Base-by-base conservation (phyloP, 169 alveolate species). In the Cryptosporidium canis region DNA sequence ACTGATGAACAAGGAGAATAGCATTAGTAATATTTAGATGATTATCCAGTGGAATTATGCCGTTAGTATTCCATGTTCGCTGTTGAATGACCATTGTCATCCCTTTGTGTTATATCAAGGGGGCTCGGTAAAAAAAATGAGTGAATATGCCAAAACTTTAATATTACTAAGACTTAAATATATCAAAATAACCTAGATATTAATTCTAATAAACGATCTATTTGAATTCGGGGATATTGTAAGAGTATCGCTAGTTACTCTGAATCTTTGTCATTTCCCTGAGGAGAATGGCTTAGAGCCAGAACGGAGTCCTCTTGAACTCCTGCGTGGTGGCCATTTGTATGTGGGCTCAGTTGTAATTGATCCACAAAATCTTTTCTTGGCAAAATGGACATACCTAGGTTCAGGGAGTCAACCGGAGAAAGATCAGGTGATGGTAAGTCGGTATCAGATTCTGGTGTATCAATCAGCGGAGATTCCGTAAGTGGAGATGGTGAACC, bases 131-230 rank as follows among this genome's bases (percentile, higher is more conserved):
- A 7, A 11, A 51, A 48, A 51, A 51, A 6, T 3, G 3, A 51
- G 5, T 1, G 11, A n/a, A 51, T 48, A 51, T 7, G 24, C 8
- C 12, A 14, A 51, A 51, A n/a, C n/a, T n/a, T 0, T 51, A 51
- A 21, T 51, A 51, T 21, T 51, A 27, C 24, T 51, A 51, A 51
- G 63, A 51, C 45, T 61, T 61, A 61, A 61, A 61, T 61, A 61
- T 61, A 61, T 61, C 68, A 61, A 31, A 61, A 61, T 61, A 61
- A 61, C 68, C 68, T 61, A 61, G 68, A 61, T 33, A 35, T 61
- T 35, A 29, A 18, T 31, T 61, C 68, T 61, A 61, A 61, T 61
- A 29, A 35, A n/a, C 68, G 27, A 61, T 35, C 45, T 35, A 35
- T 14, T 61, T 27, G 48, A 31, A 18, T 35, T 35, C 48, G 24